These are phyloP conservation scores for Neurospora tetraspora DNA, from an alignment of 495 filamentous ascomycete species.

Conservation along the genomic window DNA sequence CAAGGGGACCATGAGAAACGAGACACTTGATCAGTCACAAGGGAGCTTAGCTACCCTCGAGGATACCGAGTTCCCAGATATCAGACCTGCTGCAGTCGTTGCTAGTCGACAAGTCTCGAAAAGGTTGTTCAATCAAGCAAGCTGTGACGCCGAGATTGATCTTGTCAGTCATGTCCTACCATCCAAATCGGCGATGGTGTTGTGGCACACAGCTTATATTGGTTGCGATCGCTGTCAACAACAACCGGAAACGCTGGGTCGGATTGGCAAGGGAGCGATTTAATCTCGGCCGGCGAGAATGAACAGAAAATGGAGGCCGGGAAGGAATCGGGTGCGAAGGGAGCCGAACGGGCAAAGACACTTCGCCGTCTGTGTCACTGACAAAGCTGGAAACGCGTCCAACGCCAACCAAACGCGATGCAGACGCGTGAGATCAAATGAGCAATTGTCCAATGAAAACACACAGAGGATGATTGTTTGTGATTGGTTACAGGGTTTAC, in stretches of 20 bases:
- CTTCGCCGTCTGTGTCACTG: slow-evolving; percentile 2
- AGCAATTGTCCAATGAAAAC: slow-evolving; percentile 11
- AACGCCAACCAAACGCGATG: slow-evolving; percentile 14
- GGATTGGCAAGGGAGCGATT: not conserved
- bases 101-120: not conserved
- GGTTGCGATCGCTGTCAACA: not conserved
- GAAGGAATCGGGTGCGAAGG: not conserved
- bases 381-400: slow-evolving; percentile 12
- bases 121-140: slow-evolving; percentile 9
- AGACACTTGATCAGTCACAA: not conserved
- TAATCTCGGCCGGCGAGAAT: not conserved
- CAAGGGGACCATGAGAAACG: slow-evolving; percentile 1
- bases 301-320: not conserved
- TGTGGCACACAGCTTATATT: not conserved
- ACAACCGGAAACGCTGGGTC: not conserved
- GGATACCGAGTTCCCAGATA: not conserved
- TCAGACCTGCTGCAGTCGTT: not conserved
- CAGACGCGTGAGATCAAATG: slow-evolving; percentile 13
- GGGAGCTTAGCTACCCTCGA: not conserved
- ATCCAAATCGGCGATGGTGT: not conserved
- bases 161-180: not conserved
- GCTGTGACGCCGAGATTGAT: not conserved
- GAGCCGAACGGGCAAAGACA: not conserved
- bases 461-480: slow-evolving; percentile 1
- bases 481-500: not conserved